Base-by-base conservation (phyloP, 2,329 filamentous ascomycete species). In the Cladosporium sp. region DNA sequence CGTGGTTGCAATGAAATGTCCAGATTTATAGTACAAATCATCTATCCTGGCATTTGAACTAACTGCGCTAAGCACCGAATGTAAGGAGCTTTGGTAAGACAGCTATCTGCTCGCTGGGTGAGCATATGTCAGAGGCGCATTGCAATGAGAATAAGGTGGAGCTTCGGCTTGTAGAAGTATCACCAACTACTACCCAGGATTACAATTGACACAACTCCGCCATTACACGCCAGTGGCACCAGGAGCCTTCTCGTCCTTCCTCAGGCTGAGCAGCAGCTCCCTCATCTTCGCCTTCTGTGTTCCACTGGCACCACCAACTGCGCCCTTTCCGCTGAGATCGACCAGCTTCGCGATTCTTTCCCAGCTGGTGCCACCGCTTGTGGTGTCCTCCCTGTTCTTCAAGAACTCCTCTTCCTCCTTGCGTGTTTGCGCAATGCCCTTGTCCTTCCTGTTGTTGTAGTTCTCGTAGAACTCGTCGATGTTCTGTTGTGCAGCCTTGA, bases 401-500 rank as follows among this genome's bases (percentile, higher is more conserved):
- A 97, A 79, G 76, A 97, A 99, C 72, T 96, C 87, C 70, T 97
- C 93, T 6, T 93, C 94, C 68, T 99, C 94, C 74, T 89, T 88
- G 69, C 88, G 86, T 59, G 93, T 94, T 79, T 96, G 90, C 20
- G 88, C 82, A 66, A 97, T 88, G 60, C 84, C 85, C 83, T 97
- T 97, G 74, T 99, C 94, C 75, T 94, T 93, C 80, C 97, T 96
- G 75, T 88, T 87, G 80, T 97, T 97, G 82, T 99, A 99, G 77
- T 96, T 97, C 72, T 97, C 92, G 81, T 99, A 99, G 78, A 97
- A 99, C 74, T 97, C 94, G 74, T 99, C 94, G 64, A 99, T 96
- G 74, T 95, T 94, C 73, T 92, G 84, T 72, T 92, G 91, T 11
- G 94, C 94, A 67, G 94, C 91, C 73, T 90, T 86, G 72, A 97